These are phyloP conservation scores for Phytophthora sp. DNA, from an alignment of 352 stramenopile species.

Conservation along the genomic window DNA sequence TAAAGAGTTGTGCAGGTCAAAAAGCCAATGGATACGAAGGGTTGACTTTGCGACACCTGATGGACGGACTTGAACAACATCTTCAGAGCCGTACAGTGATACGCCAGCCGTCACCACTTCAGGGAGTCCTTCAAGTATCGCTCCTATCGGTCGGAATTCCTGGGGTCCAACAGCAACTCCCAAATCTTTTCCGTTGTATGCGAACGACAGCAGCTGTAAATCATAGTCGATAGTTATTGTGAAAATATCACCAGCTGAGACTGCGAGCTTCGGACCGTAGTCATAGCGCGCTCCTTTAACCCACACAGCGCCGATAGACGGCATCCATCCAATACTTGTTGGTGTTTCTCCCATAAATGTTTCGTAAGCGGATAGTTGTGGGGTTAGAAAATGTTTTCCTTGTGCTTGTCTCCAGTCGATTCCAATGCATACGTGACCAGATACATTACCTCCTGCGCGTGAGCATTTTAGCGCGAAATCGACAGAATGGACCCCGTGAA, in stretches of 20 bases:
- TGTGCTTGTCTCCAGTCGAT: conserved; percentile 57
- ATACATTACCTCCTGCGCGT: conserved; percentile 61
- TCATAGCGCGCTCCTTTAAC: conserved; percentile 57
- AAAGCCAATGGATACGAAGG: conserved; percentile 80
- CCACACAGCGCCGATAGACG: conserved; percentile 79
- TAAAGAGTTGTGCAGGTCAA: conserved; percentile 80
- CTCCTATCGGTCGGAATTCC: conserved; percentile 45
- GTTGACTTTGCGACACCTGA: conserved; percentile 82
- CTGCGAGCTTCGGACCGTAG: conserved; percentile 53
- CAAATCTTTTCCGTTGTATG: conserved; percentile 67
- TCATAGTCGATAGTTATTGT: conserved; percentile 81
- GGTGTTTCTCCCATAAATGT: conserved; percentile 55
- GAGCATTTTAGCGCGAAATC: conserved; percentile 85
- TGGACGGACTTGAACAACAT: conserved; percentile 76
- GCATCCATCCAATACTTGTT: conserved; percentile 86
- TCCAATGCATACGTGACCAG: conserved; percentile 79
- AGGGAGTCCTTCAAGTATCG: conserved; percentile 37
- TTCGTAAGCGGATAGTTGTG: conserved; percentile 24
- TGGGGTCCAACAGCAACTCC: conserved; percentile 59
- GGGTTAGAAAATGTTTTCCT: not conserved
- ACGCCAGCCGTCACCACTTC: conserved; percentile 55
- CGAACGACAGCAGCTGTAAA: conserved; percentile 71
- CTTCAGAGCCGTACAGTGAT: conserved; percentile 72
- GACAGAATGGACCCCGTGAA: conserved; percentile 73
- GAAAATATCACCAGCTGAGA: conserved; percentile 73